Evolutionary conservation across 2,329 filamentous ascomycete species (phyloP).

Genomic region (Aspergillus melleus): DNA sequence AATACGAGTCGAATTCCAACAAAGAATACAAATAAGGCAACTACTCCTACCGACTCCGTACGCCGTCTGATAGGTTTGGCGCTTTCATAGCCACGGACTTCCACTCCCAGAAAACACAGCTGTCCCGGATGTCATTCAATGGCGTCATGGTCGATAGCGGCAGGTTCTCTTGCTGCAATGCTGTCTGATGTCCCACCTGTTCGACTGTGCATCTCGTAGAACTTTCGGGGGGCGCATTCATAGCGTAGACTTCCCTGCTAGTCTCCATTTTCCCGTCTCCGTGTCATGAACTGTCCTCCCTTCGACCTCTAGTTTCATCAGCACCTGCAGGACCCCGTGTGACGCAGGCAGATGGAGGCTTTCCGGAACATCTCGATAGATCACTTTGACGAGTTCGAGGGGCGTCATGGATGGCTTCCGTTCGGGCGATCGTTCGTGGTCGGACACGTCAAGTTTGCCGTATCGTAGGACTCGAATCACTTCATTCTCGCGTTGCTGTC

Average conservation of each 20-base stretch:
- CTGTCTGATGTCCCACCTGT: too few species aligned
- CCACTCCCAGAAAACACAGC: too few species aligned
- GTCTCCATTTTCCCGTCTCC: constrained; percentile 30
- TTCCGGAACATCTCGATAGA: constrained; percentile 79
- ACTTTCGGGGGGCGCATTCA: constrained; percentile 12
- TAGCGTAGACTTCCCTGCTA: constrained; percentile 32
- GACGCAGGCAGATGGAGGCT: constrained; percentile 74
- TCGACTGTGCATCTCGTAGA: not conserved
- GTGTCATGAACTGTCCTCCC: constrained; percentile 57
- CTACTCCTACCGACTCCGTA: too few species aligned
- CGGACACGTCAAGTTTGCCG: constrained; percentile 34
- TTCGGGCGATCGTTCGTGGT: constrained; percentile 35
- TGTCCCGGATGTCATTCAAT: not conserved
- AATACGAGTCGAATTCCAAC: not conserved
- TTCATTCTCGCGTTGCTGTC: constrained; percentile 76
- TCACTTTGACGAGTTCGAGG: constrained; percentile 81
- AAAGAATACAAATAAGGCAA: not conserved
- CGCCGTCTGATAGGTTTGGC: too few species aligned
- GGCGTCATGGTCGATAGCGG: not conserved
- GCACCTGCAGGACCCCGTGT: constrained; percentile 72
- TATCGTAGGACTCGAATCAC: constrained; percentile 65
- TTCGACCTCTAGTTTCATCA: constrained; percentile 75
- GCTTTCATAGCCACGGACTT: too few species aligned
- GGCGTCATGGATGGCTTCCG: constrained; percentile 58
- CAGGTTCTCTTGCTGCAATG: not conserved